Conservation (phyloP, 2,329 filamentous ascomycete genomes). For the Paraphaeosphaeria sporulosa region DNA sequence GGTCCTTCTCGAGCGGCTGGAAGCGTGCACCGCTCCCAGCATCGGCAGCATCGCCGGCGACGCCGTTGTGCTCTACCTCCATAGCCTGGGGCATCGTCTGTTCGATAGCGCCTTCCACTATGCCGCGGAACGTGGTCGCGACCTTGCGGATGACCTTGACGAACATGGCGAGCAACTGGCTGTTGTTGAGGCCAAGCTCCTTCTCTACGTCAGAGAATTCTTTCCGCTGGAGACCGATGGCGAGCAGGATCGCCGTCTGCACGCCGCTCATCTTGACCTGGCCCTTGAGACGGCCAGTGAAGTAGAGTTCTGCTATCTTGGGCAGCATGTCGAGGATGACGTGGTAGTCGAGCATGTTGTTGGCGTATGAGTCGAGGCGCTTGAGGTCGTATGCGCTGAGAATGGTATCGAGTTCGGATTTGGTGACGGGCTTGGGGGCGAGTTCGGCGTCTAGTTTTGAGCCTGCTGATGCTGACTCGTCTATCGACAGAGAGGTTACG, state of each 20-base stretch:
- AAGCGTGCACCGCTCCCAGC: conserved; percentile 66
- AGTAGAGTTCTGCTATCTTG: conserved; percentile 81
- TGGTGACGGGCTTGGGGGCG: conserved; percentile 67
- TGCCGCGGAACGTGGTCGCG: conserved; percentile 74
- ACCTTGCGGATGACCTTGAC: conserved; percentile 95
- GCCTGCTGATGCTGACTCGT: conserved; percentile 81
- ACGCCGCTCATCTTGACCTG: conserved; percentile 78
- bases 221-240: conserved; percentile 87
- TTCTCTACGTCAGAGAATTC: conserved; percentile 80
- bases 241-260: conserved; percentile 87
- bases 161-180: conserved; percentile 93
- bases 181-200: conserved; percentile 76
- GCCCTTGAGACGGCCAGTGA: conserved; percentile 74
- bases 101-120: conserved; percentile 74
- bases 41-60: conserved; percentile 66
- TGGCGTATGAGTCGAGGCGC: conserved; percentile 91
- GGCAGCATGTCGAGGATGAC: conserved; percentile 95
- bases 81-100: conserved; percentile 56
- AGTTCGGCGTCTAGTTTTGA: conserved; percentile 67
- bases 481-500: conserved; percentile 81
- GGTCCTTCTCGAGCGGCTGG: conserved; percentile 71
- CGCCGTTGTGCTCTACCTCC: conserved; percentile 57
- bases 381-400: conserved; percentile 95
- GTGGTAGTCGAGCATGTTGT: conserved; percentile 97
- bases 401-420: conserved; percentile 76